Evolutionary conservation across 495 filamentous ascomycete species (phyloP).

Genomic region (Xylaria curta): DNA sequence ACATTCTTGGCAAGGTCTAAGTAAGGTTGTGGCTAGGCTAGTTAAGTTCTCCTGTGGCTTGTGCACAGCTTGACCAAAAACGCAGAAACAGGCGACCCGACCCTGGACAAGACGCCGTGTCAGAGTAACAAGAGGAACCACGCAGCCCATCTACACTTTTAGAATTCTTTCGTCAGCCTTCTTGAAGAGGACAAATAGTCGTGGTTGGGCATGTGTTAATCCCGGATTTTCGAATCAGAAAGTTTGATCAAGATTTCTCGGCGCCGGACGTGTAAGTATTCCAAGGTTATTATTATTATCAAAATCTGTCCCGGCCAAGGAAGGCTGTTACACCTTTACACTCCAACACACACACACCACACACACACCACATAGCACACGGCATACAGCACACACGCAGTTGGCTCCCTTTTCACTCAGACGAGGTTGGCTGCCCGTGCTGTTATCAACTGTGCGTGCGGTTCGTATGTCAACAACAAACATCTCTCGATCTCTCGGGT

Average conservation of each 20-base stretch:
- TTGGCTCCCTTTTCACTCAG: background rate
- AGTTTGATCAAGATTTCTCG: background rate
- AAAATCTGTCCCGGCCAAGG: conserved; percentile 21
- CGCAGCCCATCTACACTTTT: background rate
- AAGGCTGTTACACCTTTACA: conserved; percentile 25
- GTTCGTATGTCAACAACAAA: background rate
- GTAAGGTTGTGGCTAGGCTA: conserved; percentile 21
- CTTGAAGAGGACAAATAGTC: background rate
- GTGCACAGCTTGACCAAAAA: conserved; percentile 26
- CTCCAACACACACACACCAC: background rate
- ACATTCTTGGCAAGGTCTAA: conserved; percentile 12
- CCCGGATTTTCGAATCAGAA: background rate
- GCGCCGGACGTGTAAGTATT: conserved; percentile 21
- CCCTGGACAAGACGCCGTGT: conserved; percentile 27
- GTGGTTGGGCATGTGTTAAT: background rate
- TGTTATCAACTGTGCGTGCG: background rate
- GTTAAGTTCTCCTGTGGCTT: conserved; percentile 15
- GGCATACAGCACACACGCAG: background rate
- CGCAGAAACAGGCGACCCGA: conserved; percentile 10
- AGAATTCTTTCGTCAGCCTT: background rate
- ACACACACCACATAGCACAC: background rate
- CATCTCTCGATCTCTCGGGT: background rate
- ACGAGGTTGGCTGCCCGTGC: background rate
- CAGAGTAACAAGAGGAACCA: conserved; percentile 22
- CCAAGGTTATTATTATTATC: background rate